Evolutionary conservation across 2,329 filamentous ascomycete genomes (phyloP).

Genomic region (Cercospora sp.): DNA sequence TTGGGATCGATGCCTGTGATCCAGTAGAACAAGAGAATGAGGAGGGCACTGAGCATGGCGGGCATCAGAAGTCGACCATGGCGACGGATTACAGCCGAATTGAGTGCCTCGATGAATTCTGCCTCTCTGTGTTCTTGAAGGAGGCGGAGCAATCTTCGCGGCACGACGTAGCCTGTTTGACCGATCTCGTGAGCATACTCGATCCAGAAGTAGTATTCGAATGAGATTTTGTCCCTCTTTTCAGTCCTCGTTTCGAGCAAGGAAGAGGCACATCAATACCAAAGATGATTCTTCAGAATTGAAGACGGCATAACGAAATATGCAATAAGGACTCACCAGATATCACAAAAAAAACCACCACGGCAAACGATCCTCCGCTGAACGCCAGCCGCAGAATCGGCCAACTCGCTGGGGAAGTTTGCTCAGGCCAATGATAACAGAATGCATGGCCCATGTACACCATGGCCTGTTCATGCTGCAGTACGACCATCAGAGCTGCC

Average conservation of each 20-base stretch:
- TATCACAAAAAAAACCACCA: conserved; percentile 53
- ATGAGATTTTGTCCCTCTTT: too few species aligned
- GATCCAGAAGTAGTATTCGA: too few species aligned
- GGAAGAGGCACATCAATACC: neutral
- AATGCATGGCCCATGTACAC: conserved; percentile 12
- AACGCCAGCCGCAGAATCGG: conserved; percentile 46
- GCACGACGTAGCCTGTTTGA: conserved; percentile 49
- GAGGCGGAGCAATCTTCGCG: conserved; percentile 42
- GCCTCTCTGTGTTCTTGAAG: conserved; percentile 35
- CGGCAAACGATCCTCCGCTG: conserved; percentile 60
- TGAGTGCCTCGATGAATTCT: conserved; percentile 44
- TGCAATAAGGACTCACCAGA: conserved; percentile 35
- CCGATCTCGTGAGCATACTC: neutral
- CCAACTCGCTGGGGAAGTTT: conserved; percentile 51
- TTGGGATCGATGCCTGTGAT: conserved; percentile 38
- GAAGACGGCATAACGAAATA: neutral
- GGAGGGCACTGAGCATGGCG: conserved; percentile 56
- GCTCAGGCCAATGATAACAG: conserved; percentile 56
- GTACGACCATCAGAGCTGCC: conserved; percentile 64
- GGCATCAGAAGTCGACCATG: conserved; percentile 52
- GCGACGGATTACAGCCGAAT: conserved; percentile 52
- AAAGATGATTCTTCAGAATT: neutral
- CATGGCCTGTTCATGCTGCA: conserved; percentile 55
- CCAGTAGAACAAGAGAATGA: conserved; percentile 56
- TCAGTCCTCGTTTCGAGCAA: neutral